Base-by-base conservation (phyloP, 2,329 filamentous ascomycete genomes). In the Ascosphaera acerosa region DNA sequence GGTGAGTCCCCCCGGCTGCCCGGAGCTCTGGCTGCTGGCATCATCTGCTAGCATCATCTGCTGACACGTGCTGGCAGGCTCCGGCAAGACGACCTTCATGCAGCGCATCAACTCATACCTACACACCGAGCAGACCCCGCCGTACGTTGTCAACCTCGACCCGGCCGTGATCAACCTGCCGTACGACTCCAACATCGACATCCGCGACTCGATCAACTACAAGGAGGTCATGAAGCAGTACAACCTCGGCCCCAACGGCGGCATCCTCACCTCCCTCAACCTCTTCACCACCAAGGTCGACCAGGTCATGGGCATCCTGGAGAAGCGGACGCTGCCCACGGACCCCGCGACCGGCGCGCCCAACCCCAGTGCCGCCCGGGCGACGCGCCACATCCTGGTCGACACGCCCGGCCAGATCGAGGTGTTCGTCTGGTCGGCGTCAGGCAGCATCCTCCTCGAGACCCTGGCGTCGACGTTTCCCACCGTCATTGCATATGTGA, bases 161-260 rank as follows among this genome's bases (percentile, higher is more conserved):
- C 87, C 87, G 1, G 87, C 89, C 25, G 87, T 97, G 6, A 66
- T 82, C 45, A 78, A 74, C 41, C 76, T 92, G 4, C 87, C 89
- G 3, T 97, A 92, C 48, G 84, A 91, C 42, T 71, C 76, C 51
- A 97, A 97, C 54, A 94, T 97, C 55, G 87, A 97, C 54, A 97
- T 97, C 43, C 80, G 89, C 45, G 87, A 97, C 55, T 87, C 77
- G 16, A 84, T 97, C 51, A 92, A 97, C 64, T 97, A 97, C 61
- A 87, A 91, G 51, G 84, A 97, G 54, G 87, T 97, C 39, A 97
- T 97, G 89, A 89, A 84, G 55, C 82, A 94, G 55, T 94, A 92
- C 54, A 92, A 92, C 47, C 66, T 97, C 0, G 87, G 87, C 0
- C 87, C 87, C 6, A 97, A 97, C 57, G 87, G 87, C 32, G 89